Evolutionary conservation across 192 early-diverging fungal species (phyloP).

Genomic region (Backusella mclennaniae): DNA sequence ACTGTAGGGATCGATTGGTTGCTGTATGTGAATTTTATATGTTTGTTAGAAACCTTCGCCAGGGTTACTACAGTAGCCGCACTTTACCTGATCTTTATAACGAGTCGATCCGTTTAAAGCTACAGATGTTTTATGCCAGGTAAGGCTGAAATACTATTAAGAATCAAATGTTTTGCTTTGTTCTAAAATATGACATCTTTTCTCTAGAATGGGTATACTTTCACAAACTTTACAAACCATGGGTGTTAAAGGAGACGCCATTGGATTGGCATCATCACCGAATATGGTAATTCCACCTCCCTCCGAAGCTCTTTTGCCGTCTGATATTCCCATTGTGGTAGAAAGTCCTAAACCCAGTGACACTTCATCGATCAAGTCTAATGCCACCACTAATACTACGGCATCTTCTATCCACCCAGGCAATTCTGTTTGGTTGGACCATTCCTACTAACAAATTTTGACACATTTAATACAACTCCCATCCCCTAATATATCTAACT

Average conservation of each 20-base stretch:
- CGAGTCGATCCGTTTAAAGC: slow-evolving; percentile 77
- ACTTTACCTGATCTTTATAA: slow-evolving; percentile 77
- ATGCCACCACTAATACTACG: not conserved
- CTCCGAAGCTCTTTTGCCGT: slow-evolving; percentile 1
- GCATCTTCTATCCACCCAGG: slow-evolving; percentile 6
- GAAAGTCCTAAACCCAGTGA: not conserved
- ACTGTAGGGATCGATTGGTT: slow-evolving; percentile 89
- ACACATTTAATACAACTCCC: not conserved
- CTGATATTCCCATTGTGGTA: not conserved
- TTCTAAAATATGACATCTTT: not conserved
- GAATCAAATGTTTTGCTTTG: not conserved
- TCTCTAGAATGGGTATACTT: slow-evolving; percentile 25
- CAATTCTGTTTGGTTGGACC: slow-evolving; percentile 9
- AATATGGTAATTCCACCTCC: slow-evolving; percentile 40
- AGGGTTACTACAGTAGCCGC: slow-evolving; percentile 78
- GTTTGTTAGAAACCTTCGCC: slow-evolving; percentile 86
- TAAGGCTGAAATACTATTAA: not conserved
- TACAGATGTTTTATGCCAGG: slow-evolving; percentile 86
- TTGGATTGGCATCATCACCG: slow-evolving; percentile 18
- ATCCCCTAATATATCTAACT: not conserved
- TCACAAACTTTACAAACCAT: slow-evolving; percentile 29
- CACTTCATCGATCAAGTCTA: not conserved
- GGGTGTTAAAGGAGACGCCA: slow-evolving; percentile 45
- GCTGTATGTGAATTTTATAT: slow-evolving; percentile 93
- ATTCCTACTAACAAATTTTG: not conserved